These are phyloP conservation scores for Letharia lupina DNA, from an alignment of 495 filamentous ascomycete species.

Conservation along the genomic window DNA sequence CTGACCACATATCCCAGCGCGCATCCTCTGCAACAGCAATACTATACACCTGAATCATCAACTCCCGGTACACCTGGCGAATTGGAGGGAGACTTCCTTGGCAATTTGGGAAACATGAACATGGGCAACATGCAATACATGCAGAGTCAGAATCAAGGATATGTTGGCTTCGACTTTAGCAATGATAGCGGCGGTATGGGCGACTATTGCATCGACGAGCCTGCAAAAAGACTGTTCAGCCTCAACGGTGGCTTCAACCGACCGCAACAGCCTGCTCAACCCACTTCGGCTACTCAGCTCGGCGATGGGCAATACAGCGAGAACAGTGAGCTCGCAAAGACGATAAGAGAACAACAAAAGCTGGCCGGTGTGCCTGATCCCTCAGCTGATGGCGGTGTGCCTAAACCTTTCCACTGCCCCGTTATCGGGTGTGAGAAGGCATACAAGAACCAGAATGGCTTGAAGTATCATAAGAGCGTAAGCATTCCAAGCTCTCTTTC, in stretches of 20 bases:
- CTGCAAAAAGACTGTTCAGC: conserved; percentile 86
- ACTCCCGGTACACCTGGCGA: conserved; percentile 65
- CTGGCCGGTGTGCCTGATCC: conserved; percentile 54
- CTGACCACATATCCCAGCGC: conserved; percentile 55
- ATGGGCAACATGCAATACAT: conserved; percentile 47
- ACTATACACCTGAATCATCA: conserved; percentile 65
- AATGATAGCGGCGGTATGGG: conserved; percentile 50
- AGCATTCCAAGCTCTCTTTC: conserved; percentile 28
- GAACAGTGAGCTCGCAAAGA: conserved; percentile 62
- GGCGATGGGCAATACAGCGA: conserved; percentile 65
- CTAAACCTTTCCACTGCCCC: conserved; percentile 94
- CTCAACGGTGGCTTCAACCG: conserved; percentile 64
- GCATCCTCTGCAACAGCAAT: conserved; percentile 50
- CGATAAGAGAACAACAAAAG: conserved; percentile 67
- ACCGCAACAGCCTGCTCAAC: conserved; percentile 55
- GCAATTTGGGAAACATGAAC: conserved; percentile 40
- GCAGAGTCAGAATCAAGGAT: conserved; percentile 41
- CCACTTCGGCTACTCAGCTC: conserved; percentile 41
- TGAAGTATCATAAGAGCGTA: conserved; percentile 77
- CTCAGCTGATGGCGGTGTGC: conserved; percentile 54
- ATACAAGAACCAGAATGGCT: conserved; percentile 98
- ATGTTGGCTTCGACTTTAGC: conserved; percentile 29
- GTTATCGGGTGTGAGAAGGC: conserved; percentile 99
- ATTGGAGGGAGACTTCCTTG: conserved; percentile 50
- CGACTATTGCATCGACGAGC: conserved; percentile 85